A percentile compares a stretch with the other conserved stretches of the same genome.
Evolutionary conservation across 164 flowering plant species (phyloP).

Genomic region (Sedum album): DNA sequence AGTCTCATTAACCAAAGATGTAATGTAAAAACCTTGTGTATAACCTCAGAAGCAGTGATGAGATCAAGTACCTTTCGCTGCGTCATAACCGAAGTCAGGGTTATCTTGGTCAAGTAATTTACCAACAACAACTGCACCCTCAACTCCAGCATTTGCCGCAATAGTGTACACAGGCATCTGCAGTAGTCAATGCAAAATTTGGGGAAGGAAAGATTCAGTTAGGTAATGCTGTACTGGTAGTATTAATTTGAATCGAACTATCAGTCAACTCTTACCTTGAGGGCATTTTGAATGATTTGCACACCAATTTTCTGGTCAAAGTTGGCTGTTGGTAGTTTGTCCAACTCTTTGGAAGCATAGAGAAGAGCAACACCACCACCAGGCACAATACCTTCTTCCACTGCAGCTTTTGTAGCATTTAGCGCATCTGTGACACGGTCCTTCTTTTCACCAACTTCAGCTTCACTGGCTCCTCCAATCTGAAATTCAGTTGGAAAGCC

Average conservation of each 20-base stretch:
- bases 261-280: constrained; percentile 59
- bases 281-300: constrained; percentile 91
- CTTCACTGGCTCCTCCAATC: constrained; percentile 99
- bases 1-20: not conserved
- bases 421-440: constrained; percentile 94
- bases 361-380: constrained; percentile 99
- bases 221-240: not conserved
- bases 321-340: constrained; percentile 75
- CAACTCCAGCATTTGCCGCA: constrained; percentile 94
- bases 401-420: constrained; percentile 98
- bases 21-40: not conserved
- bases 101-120: constrained; percentile 85
- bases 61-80: constrained; percentile 70
- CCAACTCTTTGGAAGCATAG: constrained; percentile 87
- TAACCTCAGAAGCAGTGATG: not conserved
- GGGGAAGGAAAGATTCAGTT: not conserved
- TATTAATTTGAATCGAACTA: too few species aligned
- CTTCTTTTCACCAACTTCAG: constrained; percentile 90
- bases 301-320: constrained; percentile 98
- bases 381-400: constrained; percentile 90
- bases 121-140: constrained; percentile 96
- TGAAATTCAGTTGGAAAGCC: constrained; percentile 13
- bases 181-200: constrained; percentile 4
- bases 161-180: constrained; percentile 86
- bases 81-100: constrained; percentile 92